Base-by-base conservation (phyloP, 768 basidiomycete species). In the Paxillus involutus region DNA sequence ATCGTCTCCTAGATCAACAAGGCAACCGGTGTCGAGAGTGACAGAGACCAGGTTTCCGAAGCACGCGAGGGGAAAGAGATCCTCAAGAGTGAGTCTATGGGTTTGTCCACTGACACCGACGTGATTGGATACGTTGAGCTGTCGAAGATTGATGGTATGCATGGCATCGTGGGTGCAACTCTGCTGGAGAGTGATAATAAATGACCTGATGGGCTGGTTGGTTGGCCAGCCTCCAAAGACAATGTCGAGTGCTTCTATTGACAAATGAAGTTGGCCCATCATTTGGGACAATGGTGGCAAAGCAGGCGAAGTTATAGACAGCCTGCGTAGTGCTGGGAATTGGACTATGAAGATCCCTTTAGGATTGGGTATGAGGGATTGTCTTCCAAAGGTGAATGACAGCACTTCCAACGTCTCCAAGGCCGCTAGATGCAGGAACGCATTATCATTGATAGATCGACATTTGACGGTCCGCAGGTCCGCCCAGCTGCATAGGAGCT, bases 21-120 rank as follows among this genome's bases (percentile, higher is more conserved):
- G 32, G 36, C 50, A 63, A 9, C 49, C 41, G 5, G 29, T 58
- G 39, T 60, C 52, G 49, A 64, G 29, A 17, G 44, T 26, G 24
- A 51, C 45, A 16, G 29, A 48, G 32, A 30, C 9, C 21, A 51
- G 19, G 13, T 19, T 48, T 7, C 36, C 17, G 33, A 51, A 51
- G 45, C 21, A 36, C 14, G 44, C 36, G 24, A 51, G 52, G 26
- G 49, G 52, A 12, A 50, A 24, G 12, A 53, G 21, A 39, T 49
- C 46, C 8, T n/a, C 16, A 17, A 12, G 4, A 52, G 49, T 39
- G 49, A 53, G 37, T 43, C 21, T 21, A 21, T 21, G 21, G 3
- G 21, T 21, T 21, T 21, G 21, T 21, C 21, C 9, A 26, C 11
- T 9, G 21, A 6, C 24, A 21, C 9, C 36, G 16, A 16, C 32